Base-by-base conservation (phyloP, 805 yeast genomes). In the Saturnispora sanitii region DNA sequence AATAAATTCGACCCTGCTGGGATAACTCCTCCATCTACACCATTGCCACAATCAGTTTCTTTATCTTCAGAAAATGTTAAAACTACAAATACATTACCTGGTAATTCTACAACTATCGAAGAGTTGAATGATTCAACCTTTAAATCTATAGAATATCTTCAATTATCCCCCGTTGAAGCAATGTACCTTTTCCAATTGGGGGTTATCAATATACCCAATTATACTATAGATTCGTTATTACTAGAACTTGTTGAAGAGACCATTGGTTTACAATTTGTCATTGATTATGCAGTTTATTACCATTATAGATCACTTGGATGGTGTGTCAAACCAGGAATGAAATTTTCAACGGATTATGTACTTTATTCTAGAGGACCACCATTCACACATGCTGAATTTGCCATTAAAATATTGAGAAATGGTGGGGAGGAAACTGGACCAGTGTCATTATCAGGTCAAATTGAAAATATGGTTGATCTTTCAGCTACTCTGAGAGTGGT, bases 311-410 rank as follows among this genome's bases (percentile, higher is more conserved):
- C 95, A 0, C 68, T 75, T 20, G 96, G 96, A 0, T 92, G 97
- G 96, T 90, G 96, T 65, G 92, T 81, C 2, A 69, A 94, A 44
- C 75, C 88, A 0, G 98, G 97, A 0, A 73, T 87, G 42, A 92
- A 92, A 58, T 92, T 92, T 58, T 95, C 96, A 2, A 73, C 83
- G n/a, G 94, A 88, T 52, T 81, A 66, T 58, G 62, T 92, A 7
- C 65, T 92, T 4, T 92, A 92, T 58, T 76, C 80, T 40, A 67
- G 90, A 43, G 99, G 99, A 0, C 98, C 97, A 7, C 96, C 96
- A 2, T 86, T 88, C 57, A 77, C 81, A 38, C 99, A 92, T 57
- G 96, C 98, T 0, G 95, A 87, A 55, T 84, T 75, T 57, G 84
- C 90, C 35, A 64, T 82, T 9, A 50, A 43, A 19, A 45, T 57